Evolutionary conservation across 768 basidiomycete species (phyloP).

Genomic region (Pleurotus tuber-regium): DNA sequence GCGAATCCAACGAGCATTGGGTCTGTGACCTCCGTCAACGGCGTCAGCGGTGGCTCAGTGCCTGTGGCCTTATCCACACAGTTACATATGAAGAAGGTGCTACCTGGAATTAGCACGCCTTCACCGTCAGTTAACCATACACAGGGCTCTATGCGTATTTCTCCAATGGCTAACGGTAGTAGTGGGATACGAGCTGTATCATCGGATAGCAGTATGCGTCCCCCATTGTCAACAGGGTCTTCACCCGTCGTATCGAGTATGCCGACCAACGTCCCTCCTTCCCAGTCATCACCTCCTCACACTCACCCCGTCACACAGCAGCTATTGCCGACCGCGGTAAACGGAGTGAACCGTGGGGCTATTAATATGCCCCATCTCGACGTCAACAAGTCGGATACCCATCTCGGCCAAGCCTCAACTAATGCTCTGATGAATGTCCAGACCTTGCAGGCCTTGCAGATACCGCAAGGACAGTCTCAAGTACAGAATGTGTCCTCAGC

Average conservation of each 20-base stretch:
- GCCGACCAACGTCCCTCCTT: slow-evolving; percentile 24
- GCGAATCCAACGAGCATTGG: slow-evolving; percentile 11
- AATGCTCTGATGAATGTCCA: slow-evolving; percentile 26
- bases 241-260: slow-evolving; percentile 25
- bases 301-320: slow-evolving; percentile 31
- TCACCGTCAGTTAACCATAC: slow-evolving; percentile 65
- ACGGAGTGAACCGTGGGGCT: slow-evolving; percentile 35
- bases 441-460: slow-evolving; percentile 30
- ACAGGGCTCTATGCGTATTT: slow-evolving; percentile 53
- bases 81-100: slow-evolving; percentile 62
- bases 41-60: slow-evolving; percentile 11
- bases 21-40: slow-evolving; percentile 4
- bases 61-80: slow-evolving; percentile 58
- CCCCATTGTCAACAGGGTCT: slow-evolving; percentile 27
- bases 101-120: slow-evolving; percentile 42
- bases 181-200: slow-evolving; percentile 2
- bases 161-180: slow-evolving; percentile 15
- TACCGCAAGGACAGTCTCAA: too few relatives aligned
- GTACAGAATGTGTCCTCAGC: slow-evolving; percentile 13
- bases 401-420: slow-evolving; percentile 8
- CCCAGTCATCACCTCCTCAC: slow-evolving; percentile 38
- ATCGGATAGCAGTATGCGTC: slow-evolving; percentile 16
- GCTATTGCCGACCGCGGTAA: slow-evolving; percentile 33
- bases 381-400: slow-evolving; percentile 30
- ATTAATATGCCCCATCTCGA: slow-evolving; percentile 50